Percentiles rank a stretch among this genome's conserved stretches.
Evolutionary conservation across 768 basidiomycete genomes (phyloP).

Genomic region (Coprinopsis strossmayeri): DNA sequence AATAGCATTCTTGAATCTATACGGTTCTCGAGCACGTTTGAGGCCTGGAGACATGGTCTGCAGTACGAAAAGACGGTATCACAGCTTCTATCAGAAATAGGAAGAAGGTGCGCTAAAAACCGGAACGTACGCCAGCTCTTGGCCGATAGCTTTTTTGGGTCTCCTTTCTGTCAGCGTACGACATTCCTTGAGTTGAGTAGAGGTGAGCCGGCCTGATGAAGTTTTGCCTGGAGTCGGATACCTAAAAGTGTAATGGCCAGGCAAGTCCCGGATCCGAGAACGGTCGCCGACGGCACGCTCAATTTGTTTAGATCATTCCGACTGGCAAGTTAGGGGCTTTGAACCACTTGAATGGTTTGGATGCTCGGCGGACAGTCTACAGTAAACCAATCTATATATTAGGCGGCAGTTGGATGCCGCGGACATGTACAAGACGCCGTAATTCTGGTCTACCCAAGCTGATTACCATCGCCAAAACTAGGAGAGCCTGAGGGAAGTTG

Average conservation of each 20-base stretch:
- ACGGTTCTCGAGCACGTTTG: slow-evolving; percentile 81
- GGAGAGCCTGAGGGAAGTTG: too few species aligned
- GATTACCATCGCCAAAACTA: too few species aligned
- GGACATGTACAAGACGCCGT: too few species aligned
- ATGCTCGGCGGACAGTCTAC: too few species aligned
- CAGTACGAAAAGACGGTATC: background rate
- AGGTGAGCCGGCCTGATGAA: background rate
- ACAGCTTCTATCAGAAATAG: background rate
- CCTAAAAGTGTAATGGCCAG: background rate
- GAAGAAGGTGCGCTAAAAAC: background rate
- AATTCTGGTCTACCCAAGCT: too few species aligned
- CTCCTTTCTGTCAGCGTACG: slow-evolving; percentile 37
- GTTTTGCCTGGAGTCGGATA: background rate
- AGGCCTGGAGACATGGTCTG: slow-evolving; percentile 87
- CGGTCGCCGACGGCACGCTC: too few species aligned
- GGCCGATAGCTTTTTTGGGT: slow-evolving; percentile 47
- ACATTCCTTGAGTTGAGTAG: background rate
- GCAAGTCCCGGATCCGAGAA: too few species aligned
- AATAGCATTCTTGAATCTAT: slow-evolving; percentile 69
- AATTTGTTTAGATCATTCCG: too few species aligned
- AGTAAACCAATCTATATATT: too few species aligned
- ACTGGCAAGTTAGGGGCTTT: too few species aligned
- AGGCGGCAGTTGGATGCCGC: too few species aligned
- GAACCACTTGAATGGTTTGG: too few species aligned
- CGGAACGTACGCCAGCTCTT: slow-evolving; percentile 35